These are phyloP conservation scores for Cucurbita ficifolia DNA, from an alignment of 306 rosid species.

Conservation along the genomic window DNA sequence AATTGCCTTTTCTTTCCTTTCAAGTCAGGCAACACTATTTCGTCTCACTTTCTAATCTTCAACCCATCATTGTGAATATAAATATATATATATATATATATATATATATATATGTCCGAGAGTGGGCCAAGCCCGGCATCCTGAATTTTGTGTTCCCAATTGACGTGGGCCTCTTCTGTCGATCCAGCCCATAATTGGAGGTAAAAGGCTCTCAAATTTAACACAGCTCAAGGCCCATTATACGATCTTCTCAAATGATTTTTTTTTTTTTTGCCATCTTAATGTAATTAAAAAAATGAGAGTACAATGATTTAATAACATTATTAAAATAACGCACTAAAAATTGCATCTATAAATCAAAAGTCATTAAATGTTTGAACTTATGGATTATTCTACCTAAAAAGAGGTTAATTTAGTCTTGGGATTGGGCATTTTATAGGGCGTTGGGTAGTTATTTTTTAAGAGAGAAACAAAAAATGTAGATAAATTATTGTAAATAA, in stretches of 20 bases:
- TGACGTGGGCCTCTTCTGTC: neutral
- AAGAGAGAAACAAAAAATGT: neutral
- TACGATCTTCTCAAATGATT: neutral
- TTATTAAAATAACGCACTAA: no score
- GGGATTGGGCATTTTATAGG: neutral
- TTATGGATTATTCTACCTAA: no score
- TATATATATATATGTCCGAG: no score
- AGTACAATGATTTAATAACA: no score
- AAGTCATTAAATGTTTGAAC: no score
- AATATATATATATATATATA: no score
- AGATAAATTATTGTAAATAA: neutral
- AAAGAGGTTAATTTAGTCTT: no score
- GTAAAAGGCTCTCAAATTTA: neutral
- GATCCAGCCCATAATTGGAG: neutral
- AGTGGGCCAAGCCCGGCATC: neutral
- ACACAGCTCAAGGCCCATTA: neutral
- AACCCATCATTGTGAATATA: no score
- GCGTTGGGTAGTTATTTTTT: neutral
- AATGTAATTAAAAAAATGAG: neutral
- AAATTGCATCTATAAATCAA: no score
- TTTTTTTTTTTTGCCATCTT: neutral
- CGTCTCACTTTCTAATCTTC: neutral
- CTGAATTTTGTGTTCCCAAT: neutral
- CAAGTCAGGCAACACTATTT: neutral
- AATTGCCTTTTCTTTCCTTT: neutral